Conservation (phyloP, 768 basidiomycete genomes). For the Podaxis sp. region DNA sequence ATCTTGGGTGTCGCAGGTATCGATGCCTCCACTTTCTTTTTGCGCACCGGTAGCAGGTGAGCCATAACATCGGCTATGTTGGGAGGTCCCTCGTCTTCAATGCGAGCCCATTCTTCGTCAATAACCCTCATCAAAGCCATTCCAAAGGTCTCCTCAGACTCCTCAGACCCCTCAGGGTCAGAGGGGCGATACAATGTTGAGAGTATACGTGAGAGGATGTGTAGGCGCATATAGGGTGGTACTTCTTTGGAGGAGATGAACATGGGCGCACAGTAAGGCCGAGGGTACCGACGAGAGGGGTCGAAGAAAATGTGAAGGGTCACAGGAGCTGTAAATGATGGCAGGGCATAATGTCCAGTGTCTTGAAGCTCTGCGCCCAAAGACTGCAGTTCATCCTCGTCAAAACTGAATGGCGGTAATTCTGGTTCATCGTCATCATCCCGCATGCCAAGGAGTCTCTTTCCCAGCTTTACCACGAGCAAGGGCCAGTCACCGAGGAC, state of each 20-base stretch:
- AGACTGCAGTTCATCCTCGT: constrained; percentile 45
- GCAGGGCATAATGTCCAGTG: constrained; percentile 48
- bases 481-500: constrained; percentile 45
- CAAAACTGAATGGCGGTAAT: constrained; percentile 27
- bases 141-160: constrained; percentile 66
- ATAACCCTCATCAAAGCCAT: constrained; percentile 67
- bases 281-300: constrained; percentile 34
- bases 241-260: constrained; percentile 67
- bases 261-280: constrained; percentile 56
- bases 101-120: constrained; percentile 63
- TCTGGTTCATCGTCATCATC: constrained; percentile 16
- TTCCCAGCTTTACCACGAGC: constrained; percentile 53
- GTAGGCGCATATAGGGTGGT: constrained; percentile 78
- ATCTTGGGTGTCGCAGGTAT: not conserved
- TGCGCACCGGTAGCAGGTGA: constrained; percentile 43
- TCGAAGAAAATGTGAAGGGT: constrained; percentile 64
- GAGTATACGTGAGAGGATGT: constrained; percentile 71
- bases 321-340: constrained; percentile 61
- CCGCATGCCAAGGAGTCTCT: constrained; percentile 45
- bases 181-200: constrained; percentile 44
- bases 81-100: constrained; percentile 72
- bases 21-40: not conserved
- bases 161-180: constrained; percentile 54
- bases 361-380: constrained; percentile 49
- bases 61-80: constrained; percentile 64